Percentiles rank a stretch among this genome's conserved stretches.
Evolutionary conservation across 2,329 filamentous ascomycete genomes (phyloP).

Genomic region (Exophiala spinifera): DNA sequence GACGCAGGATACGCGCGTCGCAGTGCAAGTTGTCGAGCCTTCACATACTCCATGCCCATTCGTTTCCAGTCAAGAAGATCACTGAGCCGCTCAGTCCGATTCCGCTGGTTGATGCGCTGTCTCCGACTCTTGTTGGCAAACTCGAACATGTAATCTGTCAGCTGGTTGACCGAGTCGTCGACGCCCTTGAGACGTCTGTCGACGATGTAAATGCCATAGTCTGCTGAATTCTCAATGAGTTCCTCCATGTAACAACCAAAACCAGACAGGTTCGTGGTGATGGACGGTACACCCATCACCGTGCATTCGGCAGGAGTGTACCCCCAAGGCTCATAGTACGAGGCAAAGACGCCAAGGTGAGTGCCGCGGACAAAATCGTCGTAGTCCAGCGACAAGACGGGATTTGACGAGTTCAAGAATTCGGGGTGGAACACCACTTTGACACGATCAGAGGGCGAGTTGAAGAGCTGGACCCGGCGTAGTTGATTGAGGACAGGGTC

Average conservation of each 20-base stretch:
- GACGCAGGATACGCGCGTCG: conserved; percentile 86
- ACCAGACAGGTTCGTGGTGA: conserved; percentile 95
- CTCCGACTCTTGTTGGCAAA: conserved; percentile 90
- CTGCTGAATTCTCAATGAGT: conserved; percentile 92
- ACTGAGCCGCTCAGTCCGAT: conserved; percentile 89
- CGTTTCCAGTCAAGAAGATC: conserved; percentile 98
- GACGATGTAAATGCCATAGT: conserved; percentile 99
- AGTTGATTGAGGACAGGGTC: conserved; percentile 96
- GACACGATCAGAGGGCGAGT: conserved; percentile 89
- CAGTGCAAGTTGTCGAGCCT: conserved; percentile 88
- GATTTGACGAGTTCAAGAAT: conserved; percentile 93
- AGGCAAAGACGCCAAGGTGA: conserved; percentile 91
- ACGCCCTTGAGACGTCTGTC: conserved; percentile 93
- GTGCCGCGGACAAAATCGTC: conserved; percentile 98
- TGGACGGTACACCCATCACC: conserved; percentile 97
- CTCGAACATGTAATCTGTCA: conserved; percentile 88
- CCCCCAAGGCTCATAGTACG: conserved; percentile 99
- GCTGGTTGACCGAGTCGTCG: conserved; percentile 94
- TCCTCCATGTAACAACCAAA: conserved; percentile 99
- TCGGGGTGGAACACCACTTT: conserved; percentile 98
- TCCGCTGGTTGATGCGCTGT: conserved; percentile 97
- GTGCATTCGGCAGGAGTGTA: conserved; percentile 97
- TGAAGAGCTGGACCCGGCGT: conserved; percentile 93
- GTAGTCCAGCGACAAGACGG: conserved; percentile 86
- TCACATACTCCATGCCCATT: conserved; percentile 99